Percentiles rank a stretch among this genome's conserved stretches.
These are phyloP conservation scores for Fusarium mexicanum DNA, from an alignment of 2,329 filamentous ascomycete species.

Conservation along the genomic window DNA sequence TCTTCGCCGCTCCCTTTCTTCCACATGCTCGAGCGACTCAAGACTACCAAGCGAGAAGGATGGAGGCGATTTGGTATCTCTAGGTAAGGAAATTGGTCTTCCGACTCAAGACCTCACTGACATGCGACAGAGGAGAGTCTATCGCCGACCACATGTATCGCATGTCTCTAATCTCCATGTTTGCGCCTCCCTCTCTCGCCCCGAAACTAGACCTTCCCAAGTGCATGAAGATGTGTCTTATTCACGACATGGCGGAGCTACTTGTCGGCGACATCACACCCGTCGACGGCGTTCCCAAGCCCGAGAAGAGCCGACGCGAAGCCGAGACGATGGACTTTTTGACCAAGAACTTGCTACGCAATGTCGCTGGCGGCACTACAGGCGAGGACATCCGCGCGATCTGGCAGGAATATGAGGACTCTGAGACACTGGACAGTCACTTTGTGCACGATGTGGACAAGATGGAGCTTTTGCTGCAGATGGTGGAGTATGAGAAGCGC, in stretches of 20 bases:
- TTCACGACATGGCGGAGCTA: conserved; percentile 97
- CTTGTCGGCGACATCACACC: conserved; percentile 98
- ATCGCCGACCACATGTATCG: conserved; percentile 99
- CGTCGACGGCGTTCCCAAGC: conserved; percentile 83
- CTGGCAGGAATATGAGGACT: conserved; percentile 97
- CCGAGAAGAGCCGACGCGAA: conserved; percentile 90
- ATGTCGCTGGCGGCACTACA: conserved; percentile 74
- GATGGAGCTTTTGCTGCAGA: conserved; percentile 93
- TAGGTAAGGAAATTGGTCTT: conserved; percentile 50
- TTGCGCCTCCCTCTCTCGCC: conserved; percentile 80
- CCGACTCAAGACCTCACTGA: neutral
- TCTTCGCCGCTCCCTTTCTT: conserved; percentile 89
- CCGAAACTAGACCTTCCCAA: conserved; percentile 77
- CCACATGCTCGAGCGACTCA: conserved; percentile 91
- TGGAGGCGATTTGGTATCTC: conserved; percentile 89
- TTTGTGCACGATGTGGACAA: conserved; percentile 99
- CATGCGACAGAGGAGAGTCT: conserved; percentile 75
- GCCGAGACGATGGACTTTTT: conserved; percentile 93
- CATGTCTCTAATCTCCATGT: conserved; percentile 96
- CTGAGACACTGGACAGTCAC: conserved; percentile 80
- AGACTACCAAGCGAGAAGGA: conserved; percentile 95
- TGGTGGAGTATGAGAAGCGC: conserved; percentile 92
- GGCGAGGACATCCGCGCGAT: conserved; percentile 78
- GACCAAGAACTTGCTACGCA: conserved; percentile 75
- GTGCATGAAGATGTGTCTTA: conserved; percentile 94